Evolutionary conservation across 257 asterid species (phyloP), one percentile per base, ranked within the genome.

Genomic region (Ballota nigra): DNA sequence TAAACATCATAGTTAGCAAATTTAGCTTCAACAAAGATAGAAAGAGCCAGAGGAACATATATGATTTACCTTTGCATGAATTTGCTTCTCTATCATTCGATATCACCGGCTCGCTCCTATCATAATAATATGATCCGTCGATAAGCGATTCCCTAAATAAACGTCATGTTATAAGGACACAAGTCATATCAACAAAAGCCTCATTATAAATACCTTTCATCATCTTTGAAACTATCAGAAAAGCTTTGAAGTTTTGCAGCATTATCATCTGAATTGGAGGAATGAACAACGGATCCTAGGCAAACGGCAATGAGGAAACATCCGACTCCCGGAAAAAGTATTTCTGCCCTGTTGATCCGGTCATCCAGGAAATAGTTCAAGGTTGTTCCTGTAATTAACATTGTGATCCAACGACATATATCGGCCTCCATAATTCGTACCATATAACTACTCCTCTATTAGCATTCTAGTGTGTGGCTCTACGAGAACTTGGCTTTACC

Each of bases 241-340:
- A 74, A 56, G 58, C 11, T 26, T 23, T 12, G 53, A 16, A 86
- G 88, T 77, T 86, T 86, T 40, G 78, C 78, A 31, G 78, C 80
- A 33, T 72, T 86, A 40, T 86, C 86, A 36, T 78, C 83, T 0
- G 81, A 81, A 13, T 79, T 83, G 8, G 85, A 83, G 2, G 76
- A 74, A 66, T 83, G 91, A 58, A 86, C 82, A 4, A 73, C 79
- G 0, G 86, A 77, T 20, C 85, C 91, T 0, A 83, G 78, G 47
- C 72, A 81, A 62, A 86, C 88, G 4, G 91, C 88, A 29, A 86
- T 1, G 19, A 83, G 79, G 84, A 86, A 86, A 52, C 88, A 83
- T 61, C 82, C 91, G 4, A 81, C 87, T 23, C 89, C 89, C 0
- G 91, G 86, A 31, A 83, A 83, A 26, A 83, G 86, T 26, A 86